phyloP scores from a whole-genome alignment of 2,329 filamentous ascomycete genomes.

The Stemphylium vesicarium region DNA sequence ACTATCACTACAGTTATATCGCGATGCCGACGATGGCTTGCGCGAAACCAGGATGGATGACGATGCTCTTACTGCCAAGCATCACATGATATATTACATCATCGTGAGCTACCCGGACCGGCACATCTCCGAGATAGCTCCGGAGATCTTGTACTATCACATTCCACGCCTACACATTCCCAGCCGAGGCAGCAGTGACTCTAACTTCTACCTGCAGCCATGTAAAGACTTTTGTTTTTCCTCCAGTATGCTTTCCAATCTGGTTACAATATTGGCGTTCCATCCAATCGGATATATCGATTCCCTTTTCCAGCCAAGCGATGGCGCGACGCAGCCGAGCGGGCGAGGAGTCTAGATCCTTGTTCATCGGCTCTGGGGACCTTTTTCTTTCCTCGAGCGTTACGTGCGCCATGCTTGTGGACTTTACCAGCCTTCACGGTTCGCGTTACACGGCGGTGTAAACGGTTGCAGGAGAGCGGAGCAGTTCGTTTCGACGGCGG shows the following conservation, averaged over 20 bases:
- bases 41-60: too few relatives aligned
- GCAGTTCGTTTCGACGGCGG: constrained; percentile 22
- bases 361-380: constrained; percentile 7
- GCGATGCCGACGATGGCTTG: too few relatives aligned
- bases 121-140: too few relatives aligned
- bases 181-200: too few relatives aligned
- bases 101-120: too few relatives aligned
- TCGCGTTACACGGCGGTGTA: constrained; percentile 26
- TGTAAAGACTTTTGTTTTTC: not conserved
- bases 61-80: too few relatives aligned
- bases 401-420: constrained; percentile 12
- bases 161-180: too few relatives aligned
- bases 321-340: constrained; percentile 11
- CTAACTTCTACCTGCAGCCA: too few relatives aligned
- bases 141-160: too few relatives aligned
- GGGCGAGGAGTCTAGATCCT: constrained; percentile 4
- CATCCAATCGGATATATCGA: constrained; percentile 19
- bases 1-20: too few relatives aligned
- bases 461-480: constrained; percentile 26
- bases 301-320: constrained; percentile 3
- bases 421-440: not conserved
- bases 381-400: constrained; percentile 5
- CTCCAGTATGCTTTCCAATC: not conserved
- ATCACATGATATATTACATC: too few relatives aligned
- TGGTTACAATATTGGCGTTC: constrained; percentile 4